These are phyloP conservation scores for Plasmopara viticola DNA, from an alignment of 352 stramenopile genomes.

Conservation along the genomic window DNA sequence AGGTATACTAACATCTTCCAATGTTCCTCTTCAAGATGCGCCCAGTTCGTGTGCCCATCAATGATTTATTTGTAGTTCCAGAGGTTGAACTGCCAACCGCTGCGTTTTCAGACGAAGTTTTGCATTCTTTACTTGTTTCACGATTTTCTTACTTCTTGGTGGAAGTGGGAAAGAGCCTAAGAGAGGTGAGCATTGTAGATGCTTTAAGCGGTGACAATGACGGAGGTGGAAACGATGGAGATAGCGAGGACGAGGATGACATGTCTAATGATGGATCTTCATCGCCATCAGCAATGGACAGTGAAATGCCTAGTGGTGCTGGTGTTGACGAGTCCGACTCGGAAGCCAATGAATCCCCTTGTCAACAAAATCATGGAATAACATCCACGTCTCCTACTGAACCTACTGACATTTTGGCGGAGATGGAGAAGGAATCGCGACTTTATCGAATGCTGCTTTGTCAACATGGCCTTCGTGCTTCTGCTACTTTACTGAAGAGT, in stretches of 20 bases:
- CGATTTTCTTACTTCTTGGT: conserved; percentile 72
- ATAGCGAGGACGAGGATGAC: conserved; percentile 82
- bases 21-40: conserved; percentile 35
- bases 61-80: conserved; percentile 71
- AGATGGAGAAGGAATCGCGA: conserved; percentile 76
- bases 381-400: conserved; percentile 24
- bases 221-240: conserved; percentile 32
- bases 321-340: conserved; percentile 54
- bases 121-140: conserved; percentile 59
- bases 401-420: conserved; percentile 42
- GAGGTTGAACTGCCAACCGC: conserved; percentile 66
- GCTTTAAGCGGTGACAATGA: conserved; percentile 28
- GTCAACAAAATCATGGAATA: conserved; percentile 17
- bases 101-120: conserved; percentile 61
- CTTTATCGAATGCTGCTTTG: conserved; percentile 71
- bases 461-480: conserved; percentile 68
- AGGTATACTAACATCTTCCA: conserved; percentile 2
- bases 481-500: conserved; percentile 65
- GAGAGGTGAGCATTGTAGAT: conserved; percentile 47
- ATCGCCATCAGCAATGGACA: conserved; percentile 70
- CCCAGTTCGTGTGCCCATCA: conserved; percentile 73
- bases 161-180: conserved; percentile 71
- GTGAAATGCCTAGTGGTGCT: conserved; percentile 41
- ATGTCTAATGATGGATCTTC: conserved; percentile 83
- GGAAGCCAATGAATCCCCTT: conserved; percentile 37